phyloP scores from a whole-genome alignment of 768 basidiomycete genomes.

The Nidularia pulvinata region DNA sequence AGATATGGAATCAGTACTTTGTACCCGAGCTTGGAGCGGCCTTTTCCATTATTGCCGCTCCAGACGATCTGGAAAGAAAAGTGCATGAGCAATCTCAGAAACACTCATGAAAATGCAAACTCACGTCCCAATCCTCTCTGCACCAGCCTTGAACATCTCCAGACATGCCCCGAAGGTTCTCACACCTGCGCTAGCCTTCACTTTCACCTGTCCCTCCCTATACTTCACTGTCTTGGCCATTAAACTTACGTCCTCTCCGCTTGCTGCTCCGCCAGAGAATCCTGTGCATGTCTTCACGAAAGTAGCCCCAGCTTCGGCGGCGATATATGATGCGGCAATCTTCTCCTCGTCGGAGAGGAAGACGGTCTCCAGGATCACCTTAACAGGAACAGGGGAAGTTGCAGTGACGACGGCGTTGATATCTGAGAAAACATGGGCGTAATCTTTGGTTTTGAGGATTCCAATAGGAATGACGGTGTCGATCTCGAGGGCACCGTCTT shows the following conservation, averaged over 20 bases:
- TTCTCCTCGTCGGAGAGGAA: constrained; percentile 44
- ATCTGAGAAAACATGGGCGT: constrained; percentile 32
- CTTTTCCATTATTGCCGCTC: constrained; percentile 6
- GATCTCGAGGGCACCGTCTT: constrained; percentile 46
- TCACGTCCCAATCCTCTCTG: constrained; percentile 55
- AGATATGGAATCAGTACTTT: too few species aligned
- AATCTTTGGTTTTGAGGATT: constrained; percentile 36
- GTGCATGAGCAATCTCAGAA: neutral
- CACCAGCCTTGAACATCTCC: constrained; percentile 47
- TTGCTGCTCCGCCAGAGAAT: constrained; percentile 46
- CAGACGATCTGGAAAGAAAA: constrained; percentile 5
- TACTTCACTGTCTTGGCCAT: constrained; percentile 38
- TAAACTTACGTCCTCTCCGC: constrained; percentile 38
- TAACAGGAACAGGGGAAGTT: constrained; percentile 30
- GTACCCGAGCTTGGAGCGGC: neutral
- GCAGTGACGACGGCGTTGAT: constrained; percentile 35
- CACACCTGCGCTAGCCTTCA: constrained; percentile 56
- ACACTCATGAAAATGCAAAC: constrained; percentile 12
- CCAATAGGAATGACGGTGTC: constrained; percentile 53
- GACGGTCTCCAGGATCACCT: constrained; percentile 53
- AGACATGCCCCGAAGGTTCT: constrained; percentile 40
- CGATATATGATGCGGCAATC: constrained; percentile 42
- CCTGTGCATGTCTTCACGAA: constrained; percentile 60
- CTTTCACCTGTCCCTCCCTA: constrained; percentile 33
- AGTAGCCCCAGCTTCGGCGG: constrained; percentile 47